phyloP scores from a whole-genome alignment of 2,329 filamentous ascomycete genomes.

The Aspergillus tubingensis region DNA sequence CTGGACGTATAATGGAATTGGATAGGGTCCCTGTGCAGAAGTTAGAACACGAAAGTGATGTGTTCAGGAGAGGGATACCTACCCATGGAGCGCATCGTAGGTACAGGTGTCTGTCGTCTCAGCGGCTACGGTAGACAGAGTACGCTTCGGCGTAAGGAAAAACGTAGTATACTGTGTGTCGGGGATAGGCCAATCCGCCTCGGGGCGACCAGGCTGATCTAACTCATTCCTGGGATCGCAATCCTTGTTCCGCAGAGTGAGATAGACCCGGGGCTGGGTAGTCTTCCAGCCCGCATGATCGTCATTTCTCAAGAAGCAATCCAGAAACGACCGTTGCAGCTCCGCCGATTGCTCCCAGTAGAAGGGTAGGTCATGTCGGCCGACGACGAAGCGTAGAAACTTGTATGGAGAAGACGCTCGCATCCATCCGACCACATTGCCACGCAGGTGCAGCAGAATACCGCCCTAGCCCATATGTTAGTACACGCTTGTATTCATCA shows the following conservation, averaged over 20 bases:
- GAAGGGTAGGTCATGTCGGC: constrained; percentile 69
- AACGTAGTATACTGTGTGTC: not conserved
- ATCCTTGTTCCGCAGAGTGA: constrained; percentile 64
- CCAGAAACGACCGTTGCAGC: constrained; percentile 65
- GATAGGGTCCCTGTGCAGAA: not conserved
- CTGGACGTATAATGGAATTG: not conserved
- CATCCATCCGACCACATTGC: constrained; percentile 65
- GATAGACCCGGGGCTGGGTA: constrained; percentile 58
- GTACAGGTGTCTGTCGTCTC: not conserved
- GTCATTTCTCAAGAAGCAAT: constrained; percentile 67
- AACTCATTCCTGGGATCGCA: constrained; percentile 63
- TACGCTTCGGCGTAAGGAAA: not conserved
- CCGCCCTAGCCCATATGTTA: constrained; percentile 42
- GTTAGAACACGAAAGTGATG: constrained; percentile 13
- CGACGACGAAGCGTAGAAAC: constrained; percentile 67
- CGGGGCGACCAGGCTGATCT: constrained; percentile 45
- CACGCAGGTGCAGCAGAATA: constrained; percentile 65
- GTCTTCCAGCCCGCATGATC: constrained; percentile 47
- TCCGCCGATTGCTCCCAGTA: constrained; percentile 69
- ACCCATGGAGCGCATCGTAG: not conserved
- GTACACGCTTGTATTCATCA: not conserved
- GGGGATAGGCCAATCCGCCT: not conserved
- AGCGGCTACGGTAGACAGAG: not conserved
- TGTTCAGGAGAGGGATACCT: not conserved
- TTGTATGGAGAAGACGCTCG: constrained; percentile 65